Conservation (phyloP, 345 rosid species). For the Rhodamnia rubescens region DNA sequence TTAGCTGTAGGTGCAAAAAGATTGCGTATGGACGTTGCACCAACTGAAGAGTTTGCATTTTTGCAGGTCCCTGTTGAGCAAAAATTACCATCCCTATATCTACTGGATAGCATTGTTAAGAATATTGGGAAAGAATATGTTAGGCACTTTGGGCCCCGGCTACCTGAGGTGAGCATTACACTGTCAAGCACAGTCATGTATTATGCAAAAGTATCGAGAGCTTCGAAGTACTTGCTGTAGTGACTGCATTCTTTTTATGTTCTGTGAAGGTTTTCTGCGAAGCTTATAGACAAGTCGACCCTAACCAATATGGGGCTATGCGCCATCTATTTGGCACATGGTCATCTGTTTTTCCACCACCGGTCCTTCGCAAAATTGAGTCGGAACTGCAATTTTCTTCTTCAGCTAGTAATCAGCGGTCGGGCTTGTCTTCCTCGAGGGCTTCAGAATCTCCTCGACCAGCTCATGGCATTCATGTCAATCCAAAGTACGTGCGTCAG, state of each 20-base stretch:
- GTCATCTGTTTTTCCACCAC: slow-evolving; percentile 70
- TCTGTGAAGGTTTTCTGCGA: slow-evolving; percentile 62
- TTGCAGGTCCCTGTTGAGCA: slow-evolving; percentile 85
- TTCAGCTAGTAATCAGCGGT: slow-evolving; percentile 33
- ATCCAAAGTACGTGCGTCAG: slow-evolving; percentile 88
- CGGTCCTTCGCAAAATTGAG: slow-evolving; percentile 67
- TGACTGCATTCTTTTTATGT: background rate
- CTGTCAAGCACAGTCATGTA: background rate
- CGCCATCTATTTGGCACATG: slow-evolving; percentile 95
- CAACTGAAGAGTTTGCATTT: background rate
- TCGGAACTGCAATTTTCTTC: slow-evolving; percentile 51
- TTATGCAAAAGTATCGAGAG: background rate
- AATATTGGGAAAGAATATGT: slow-evolving; percentile 83
- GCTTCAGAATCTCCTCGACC: slow-evolving; percentile 72
- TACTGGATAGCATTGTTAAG: slow-evolving; percentile 95
- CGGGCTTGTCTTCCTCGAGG: slow-evolving; percentile 31
- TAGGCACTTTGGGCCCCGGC: slow-evolving; percentile 60
- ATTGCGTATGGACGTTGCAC: background rate
- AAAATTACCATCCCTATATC: slow-evolving; percentile 82
- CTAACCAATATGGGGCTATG: slow-evolving; percentile 61
- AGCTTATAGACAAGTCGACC: slow-evolving; percentile 77
- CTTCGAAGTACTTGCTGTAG: background rate
- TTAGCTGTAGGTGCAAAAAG: background rate
- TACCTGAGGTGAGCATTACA: slow-evolving; percentile 75
- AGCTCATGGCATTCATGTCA: slow-evolving; percentile 90